Evolutionary conservation across 2,329 filamentous ascomycete genomes (phyloP), one percentile per base, ranked within the genome.

Genomic region (Microcyclosporella mali): DNA sequence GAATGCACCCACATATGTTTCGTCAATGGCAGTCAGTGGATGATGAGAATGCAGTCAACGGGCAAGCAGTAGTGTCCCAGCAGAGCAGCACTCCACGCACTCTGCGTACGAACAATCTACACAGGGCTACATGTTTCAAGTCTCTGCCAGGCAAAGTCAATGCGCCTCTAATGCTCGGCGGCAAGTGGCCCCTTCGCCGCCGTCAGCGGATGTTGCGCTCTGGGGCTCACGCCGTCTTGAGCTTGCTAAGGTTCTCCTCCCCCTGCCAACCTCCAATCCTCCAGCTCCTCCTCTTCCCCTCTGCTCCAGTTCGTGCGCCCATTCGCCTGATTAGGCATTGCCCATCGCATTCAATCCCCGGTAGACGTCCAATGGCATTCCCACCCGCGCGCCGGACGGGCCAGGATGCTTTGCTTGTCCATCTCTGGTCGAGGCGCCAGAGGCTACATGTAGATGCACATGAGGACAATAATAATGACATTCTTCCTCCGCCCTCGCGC

Each of bases 181-280:
- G 37, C 37, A 40, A 40, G 37, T 33, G 37, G 37, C 33, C 28
- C 37, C 37, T 27, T 28, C 11, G 15, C 14, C 15, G 11, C n/a
- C 15, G 27, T n/a, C n/a, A n/a, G n/a, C n/a, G n/a, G n/a, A n/a
- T n/a, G n/a, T n/a, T 12, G 27, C 29, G 37, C 37, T 28, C 25
- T 16, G 37, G 21, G n/a, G 14, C 37, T 9, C 11, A 4, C 11
- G n/a, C 27, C 25, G 37, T 33, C 16, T 29, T 31, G 28, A 39
- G 37, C 37, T n/a, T n/a, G n/a, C n/a, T 25, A 9, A 25, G 21
- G 6, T 25, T 25, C 21, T 25, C 9, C 6, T 9, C 31, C 14
- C 28, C 10, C 14, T 14, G 11, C 10, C 37, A 27, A 3, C 37
- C 27, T 14, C 28, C 27, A 16, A 27, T 19, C 33, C 31, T 4